Evolutionary conservation across 2,329 filamentous ascomycete species (phyloP), one percentile per base, ranked within the genome.

Genomic region (Neonectria ditissima): DNA sequence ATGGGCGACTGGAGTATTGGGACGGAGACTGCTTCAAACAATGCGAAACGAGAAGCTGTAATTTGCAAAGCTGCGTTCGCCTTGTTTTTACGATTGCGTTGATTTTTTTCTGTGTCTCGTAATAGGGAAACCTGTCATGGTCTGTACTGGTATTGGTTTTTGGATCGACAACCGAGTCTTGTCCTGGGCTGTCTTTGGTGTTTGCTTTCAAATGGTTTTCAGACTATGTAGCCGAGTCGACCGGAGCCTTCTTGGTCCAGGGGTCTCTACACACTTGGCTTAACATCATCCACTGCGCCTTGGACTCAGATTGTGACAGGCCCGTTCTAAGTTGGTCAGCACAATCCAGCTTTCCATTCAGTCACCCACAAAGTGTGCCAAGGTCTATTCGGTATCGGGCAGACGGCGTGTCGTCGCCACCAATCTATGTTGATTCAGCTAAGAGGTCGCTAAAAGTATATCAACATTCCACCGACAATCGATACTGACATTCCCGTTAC

Each of bases 401-500:
- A 24, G 37, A 22, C 37, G 16, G 13, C 10, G n/a, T 45, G 9
- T n/a, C 55, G 9, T n/a, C 55, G 43, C 28, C 28, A 51, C 43
- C 48, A 50, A 30, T 39, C 60, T 66, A 32, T 63, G 37, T 8
- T 48, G 51, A 57, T 56, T 56, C 62, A 60, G 59, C 55, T 68
- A 69, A 69, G 68, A 72, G 69, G 32, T 48, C 61, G 61, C 62
- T 69, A 65, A 30, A 47, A 48, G 28, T n/a, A n/a, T n/a, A n/a
- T n/a, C n/a, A n/a, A n/a, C n/a, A 72, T 68, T 37, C 44, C 55
- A 11, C 41, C n/a, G 32, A 51, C 66, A 70, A 65, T 32, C 39
- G 34, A 69, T 69, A 62, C 48, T 69, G n/a, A 63, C 43, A 44
- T 66, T 16, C 37, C 20, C 8, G 41, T 63, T 55, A 63, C 47